Conservation (phyloP, 768 basidiomycete species). For the Tricholoma bakamatsutake region DNA sequence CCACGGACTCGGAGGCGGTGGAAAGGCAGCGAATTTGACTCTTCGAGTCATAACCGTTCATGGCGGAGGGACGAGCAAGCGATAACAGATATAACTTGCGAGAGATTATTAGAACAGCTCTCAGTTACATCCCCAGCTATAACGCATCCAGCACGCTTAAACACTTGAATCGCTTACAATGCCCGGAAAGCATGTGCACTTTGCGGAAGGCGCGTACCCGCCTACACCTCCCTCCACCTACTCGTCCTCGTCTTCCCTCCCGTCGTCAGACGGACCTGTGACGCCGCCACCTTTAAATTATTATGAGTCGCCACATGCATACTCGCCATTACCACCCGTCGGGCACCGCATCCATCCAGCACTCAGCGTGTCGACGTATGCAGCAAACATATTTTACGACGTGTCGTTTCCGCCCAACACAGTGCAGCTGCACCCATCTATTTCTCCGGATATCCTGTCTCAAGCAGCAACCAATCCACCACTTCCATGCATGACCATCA, state of each 20-base stretch:
- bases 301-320: slow-evolving; percentile 10
- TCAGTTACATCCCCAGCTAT: not conserved
- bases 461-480: slow-evolving; percentile 32
- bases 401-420: slow-evolving; percentile 9
- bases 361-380: slow-evolving; percentile 6
- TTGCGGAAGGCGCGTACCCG: slow-evolving; percentile 12
- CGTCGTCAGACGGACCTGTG: slow-evolving; percentile 11
- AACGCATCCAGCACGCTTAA: not conserved
- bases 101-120: not conserved
- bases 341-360: slow-evolving; percentile 8
- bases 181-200: slow-evolving; percentile 26
- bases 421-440: slow-evolving; percentile 4
- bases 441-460: slow-evolving; percentile 20
- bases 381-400: slow-evolving; percentile 8
- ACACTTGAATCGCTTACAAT: slow-evolving; percentile 11
- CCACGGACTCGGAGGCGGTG: slow-evolving; percentile 7
- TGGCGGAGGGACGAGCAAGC: not conserved
- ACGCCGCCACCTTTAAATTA: slow-evolving; percentile 14
- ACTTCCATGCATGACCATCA: slow-evolving; percentile 25
- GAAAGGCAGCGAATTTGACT: slow-evolving; percentile 3
- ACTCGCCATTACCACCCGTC: slow-evolving; percentile 13
- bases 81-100: slow-evolving; percentile 4
- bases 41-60: slow-evolving; percentile 2
- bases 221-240: slow-evolving; percentile 12
- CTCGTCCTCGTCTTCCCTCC: slow-evolving; percentile 11